Percentiles rank a stretch among this genome's conserved stretches.
phyloP scores from a whole-genome alignment of 129 eudicot genomes.

The sunflower (Helianthus annuus) region DNA sequence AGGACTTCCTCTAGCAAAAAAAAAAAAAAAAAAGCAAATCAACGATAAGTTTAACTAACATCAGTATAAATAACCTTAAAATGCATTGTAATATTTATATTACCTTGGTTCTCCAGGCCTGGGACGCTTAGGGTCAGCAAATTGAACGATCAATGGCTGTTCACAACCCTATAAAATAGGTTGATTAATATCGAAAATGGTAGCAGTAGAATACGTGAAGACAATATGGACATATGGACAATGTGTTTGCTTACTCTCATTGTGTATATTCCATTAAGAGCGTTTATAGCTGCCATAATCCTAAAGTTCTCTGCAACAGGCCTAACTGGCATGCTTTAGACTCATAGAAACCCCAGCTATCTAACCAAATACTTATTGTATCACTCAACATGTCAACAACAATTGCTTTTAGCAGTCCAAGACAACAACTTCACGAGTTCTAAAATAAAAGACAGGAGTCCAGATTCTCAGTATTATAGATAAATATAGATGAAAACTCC shows the following conservation, averaged over 20 bases:
- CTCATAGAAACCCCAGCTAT: too few relatives aligned
- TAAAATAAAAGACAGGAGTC: too few relatives aligned
- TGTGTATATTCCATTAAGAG: conserved; percentile 79
- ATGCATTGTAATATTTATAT: not conserved
- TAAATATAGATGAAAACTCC: too few relatives aligned
- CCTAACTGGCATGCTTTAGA: too few relatives aligned
- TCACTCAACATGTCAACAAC: too few relatives aligned
- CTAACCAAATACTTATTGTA: too few relatives aligned
- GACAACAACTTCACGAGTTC: too few relatives aligned
- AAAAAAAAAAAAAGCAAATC: not conserved
- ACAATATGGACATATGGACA: not conserved
- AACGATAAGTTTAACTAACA: not conserved
- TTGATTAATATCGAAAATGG: conserved; percentile 7
- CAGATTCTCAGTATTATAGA: too few relatives aligned
- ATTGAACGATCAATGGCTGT: conserved; percentile 85
- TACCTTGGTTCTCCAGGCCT: conserved; percentile 92
- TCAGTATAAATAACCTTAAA: not conserved
- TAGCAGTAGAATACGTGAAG: not conserved
- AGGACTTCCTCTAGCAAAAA: conserved; percentile 65
- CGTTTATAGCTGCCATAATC: conserved; percentile 63
- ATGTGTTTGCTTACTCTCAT: conserved; percentile 73
- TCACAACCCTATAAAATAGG: conserved; percentile 71
- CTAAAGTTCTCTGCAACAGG: too few relatives aligned
- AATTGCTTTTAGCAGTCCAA: too few relatives aligned
- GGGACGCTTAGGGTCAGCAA: conserved; percentile 99